phyloP scores from a whole-genome alignment of 768 basidiomycete species.

The Lactarius sp. region DNA sequence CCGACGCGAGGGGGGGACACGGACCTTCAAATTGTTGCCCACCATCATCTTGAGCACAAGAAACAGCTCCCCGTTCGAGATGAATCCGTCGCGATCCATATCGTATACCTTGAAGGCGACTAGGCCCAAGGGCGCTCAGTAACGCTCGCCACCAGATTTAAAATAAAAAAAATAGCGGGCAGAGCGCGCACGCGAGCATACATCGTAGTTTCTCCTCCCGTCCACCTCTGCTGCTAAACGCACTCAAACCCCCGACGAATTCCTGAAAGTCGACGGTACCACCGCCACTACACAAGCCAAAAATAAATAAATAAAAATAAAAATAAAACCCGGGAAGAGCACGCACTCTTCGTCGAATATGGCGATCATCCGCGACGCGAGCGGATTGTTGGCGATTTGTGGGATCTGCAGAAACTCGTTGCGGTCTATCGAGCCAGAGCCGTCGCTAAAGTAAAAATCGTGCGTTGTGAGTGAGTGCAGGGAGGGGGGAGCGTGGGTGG shows the following conservation, averaged over 20 bases:
- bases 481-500: background rate
- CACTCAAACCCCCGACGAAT: conserved; percentile 95
- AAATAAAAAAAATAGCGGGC: background rate
- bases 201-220: conserved; percentile 95
- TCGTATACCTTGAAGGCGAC: conserved; percentile 99
- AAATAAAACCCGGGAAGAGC: background rate
- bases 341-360: conserved; percentile 99
- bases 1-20: conserved; percentile 13
- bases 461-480: background rate
- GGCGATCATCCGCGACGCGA: conserved; percentile 97
- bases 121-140: conserved; percentile 32
- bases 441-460: conserved; percentile 54
- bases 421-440: conserved; percentile 95
- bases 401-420: conserved; percentile 99
- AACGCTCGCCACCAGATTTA: background rate
- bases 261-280: conserved; percentile 99
- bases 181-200: conserved; percentile 51
- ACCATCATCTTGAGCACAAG: conserved; percentile 99
- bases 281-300: conserved; percentile 61
- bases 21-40: conserved; percentile 94
- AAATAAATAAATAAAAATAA: no score
- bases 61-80: conserved; percentile 98
- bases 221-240: conserved; percentile 95
- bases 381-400: conserved; percentile 95
- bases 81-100: conserved; percentile 95